Percentiles rank a stretch among this genome's conserved stretches.
Evolutionary conservation across 1,284 basidiomycete species (phyloP).

Genomic region (Ustilago nuda): DNA sequence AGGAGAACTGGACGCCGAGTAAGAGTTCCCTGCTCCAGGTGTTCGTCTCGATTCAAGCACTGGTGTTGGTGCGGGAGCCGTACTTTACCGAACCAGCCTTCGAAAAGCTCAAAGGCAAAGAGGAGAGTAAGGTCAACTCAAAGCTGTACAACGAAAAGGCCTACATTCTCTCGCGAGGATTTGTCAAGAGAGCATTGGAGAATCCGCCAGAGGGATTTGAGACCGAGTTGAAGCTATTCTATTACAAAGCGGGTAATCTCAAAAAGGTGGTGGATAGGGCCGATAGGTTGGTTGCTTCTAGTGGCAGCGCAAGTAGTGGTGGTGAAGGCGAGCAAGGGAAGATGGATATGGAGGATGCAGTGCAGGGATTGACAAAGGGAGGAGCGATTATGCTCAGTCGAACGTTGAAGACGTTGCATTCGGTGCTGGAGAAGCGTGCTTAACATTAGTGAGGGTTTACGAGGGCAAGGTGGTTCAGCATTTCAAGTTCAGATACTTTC

Average conservation of each 20-base stretch:
- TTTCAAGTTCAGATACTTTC: neutral
- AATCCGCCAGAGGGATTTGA: conserved; percentile 79
- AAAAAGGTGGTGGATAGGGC: conserved; percentile 28
- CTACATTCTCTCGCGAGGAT: conserved; percentile 87
- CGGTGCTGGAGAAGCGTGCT: conserved; percentile 3
- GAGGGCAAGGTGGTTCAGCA: too few species aligned
- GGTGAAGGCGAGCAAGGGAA: neutral
- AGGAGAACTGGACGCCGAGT: conserved; percentile 73
- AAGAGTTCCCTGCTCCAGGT: conserved; percentile 87
- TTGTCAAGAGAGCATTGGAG: conserved; percentile 86
- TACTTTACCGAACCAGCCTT: conserved; percentile 70
- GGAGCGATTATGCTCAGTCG: conserved; percentile 46
- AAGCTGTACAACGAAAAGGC: conserved; percentile 87
- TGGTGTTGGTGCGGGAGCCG: conserved; percentile 91
- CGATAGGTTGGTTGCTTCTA: conserved; percentile 17
- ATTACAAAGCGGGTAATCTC: conserved; percentile 68
- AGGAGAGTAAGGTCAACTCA: conserved; percentile 84
- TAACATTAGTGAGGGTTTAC: neutral
- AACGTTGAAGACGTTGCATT: conserved; percentile 19
- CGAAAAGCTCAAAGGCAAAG: conserved; percentile 73
- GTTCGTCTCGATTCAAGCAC: conserved; percentile 90
- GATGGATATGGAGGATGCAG: conserved; percentile 66
- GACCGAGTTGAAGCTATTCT: conserved; percentile 80
- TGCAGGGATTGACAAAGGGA: conserved; percentile 42
- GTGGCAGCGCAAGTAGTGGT: neutral